Conservation (phyloP, 176 grass and related monocot species). For the Zea luxurians region DNA sequence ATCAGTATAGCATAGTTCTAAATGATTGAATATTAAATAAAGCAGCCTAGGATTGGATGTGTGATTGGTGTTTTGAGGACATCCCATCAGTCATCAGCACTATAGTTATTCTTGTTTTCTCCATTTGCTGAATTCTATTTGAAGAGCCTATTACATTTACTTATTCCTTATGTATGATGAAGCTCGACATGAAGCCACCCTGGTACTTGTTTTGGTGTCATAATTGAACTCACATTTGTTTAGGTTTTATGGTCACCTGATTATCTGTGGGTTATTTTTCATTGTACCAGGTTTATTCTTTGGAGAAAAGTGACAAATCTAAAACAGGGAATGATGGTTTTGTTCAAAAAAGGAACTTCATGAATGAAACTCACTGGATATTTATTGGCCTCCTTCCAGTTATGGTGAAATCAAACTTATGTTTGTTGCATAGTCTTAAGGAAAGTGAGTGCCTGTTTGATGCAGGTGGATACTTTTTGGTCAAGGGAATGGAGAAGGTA, state of each 20-base stretch:
- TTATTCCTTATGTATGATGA: not conserved
- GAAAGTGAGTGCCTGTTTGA: slow-evolving; percentile 88
- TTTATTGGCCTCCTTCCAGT: slow-evolving; percentile 71
- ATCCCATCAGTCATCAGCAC: slow-evolving; percentile 3
- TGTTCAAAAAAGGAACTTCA: slow-evolving; percentile 49
- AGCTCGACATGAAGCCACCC: not conserved
- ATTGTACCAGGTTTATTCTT: slow-evolving; percentile 72
- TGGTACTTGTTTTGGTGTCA: not conserved
- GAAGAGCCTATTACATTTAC: slow-evolving; percentile 27
- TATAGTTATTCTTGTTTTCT: slow-evolving; percentile 15
- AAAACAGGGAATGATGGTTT: slow-evolving; percentile 72
- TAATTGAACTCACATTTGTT: slow-evolving; percentile 12
- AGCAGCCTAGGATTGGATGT: not conserved
- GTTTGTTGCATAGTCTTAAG: slow-evolving; percentile 57
- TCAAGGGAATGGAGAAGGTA: slow-evolving; percentile 99
- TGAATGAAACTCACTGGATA: slow-evolving; percentile 58
- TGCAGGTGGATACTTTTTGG: slow-evolving; percentile 95
- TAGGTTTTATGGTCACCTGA: slow-evolving; percentile 19
- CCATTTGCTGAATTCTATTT: not conserved
- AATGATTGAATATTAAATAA: no score
- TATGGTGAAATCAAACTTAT: slow-evolving; percentile 89
- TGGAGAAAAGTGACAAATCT: slow-evolving; percentile 81
- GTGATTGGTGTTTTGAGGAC: slow-evolving; percentile 18
- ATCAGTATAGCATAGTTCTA: not conserved
- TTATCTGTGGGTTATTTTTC: slow-evolving; percentile 31